phyloP scores from a whole-genome alignment of 2,329 filamentous ascomycete species.

The Neofusicoccum kwambonambiense region DNA sequence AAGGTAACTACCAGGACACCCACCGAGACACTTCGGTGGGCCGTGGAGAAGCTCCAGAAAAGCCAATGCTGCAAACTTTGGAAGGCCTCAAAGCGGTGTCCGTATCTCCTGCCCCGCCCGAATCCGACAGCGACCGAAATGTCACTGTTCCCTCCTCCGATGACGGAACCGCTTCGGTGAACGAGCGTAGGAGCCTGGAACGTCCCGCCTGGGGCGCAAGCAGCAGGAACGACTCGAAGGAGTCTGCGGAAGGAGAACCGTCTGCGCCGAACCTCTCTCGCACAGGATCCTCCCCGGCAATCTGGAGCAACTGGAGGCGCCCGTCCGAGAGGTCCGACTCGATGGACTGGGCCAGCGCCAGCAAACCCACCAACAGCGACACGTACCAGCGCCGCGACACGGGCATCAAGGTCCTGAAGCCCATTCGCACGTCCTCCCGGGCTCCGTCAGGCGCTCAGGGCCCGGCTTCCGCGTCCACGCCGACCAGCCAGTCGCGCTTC shows the following conservation, averaged over 20 bases:
- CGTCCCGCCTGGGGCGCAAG: background rate
- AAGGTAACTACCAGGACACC: background rate
- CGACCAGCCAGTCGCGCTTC: conserved; percentile 34
- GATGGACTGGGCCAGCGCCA: conserved; percentile 56
- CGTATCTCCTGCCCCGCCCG: background rate
- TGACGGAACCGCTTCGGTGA: background rate
- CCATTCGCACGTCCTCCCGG: conserved; percentile 63
- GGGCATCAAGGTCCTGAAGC: conserved; percentile 88
- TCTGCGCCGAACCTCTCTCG: conserved; percentile 20
- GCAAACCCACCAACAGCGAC: conserved; percentile 54
- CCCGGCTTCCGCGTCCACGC: conserved; percentile 33
- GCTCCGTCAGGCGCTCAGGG: conserved; percentile 35
- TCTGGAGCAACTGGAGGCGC: conserved; percentile 51
- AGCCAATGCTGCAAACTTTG: conserved; percentile 2
- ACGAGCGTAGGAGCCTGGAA: conserved; percentile 1
- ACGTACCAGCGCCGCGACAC: conserved; percentile 69
- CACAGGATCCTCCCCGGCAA: conserved; percentile 40
- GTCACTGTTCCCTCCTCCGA: conserved; percentile 13
- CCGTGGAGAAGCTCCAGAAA: background rate
- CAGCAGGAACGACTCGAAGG: background rate
- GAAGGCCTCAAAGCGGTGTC: conserved; percentile 8
- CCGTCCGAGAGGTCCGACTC: conserved; percentile 4
- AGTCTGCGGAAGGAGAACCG: background rate
- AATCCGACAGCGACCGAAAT: conserved; percentile 12
- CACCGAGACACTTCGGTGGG: conserved; percentile 8